phyloP scores from a whole-genome alignment of 2,329 filamentous ascomycete species.

The Hypoxylon sp. region DNA sequence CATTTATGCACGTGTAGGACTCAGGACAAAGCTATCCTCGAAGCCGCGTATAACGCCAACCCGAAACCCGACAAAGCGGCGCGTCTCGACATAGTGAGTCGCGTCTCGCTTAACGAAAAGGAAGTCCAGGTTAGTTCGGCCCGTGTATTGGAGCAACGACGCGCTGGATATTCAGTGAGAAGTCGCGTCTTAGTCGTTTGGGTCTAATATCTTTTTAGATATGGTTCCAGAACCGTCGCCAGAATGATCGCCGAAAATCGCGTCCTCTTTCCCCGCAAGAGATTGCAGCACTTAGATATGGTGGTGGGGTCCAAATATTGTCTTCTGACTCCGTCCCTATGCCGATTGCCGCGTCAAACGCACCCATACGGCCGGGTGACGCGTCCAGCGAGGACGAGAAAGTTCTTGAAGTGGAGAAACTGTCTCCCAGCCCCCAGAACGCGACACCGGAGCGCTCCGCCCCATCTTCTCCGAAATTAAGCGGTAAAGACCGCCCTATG shows the following conservation, averaged over 20 bases:
- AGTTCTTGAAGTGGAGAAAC: slow-evolving; percentile 39
- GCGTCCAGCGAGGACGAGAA: slow-evolving; percentile 40
- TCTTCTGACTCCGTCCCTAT: slow-evolving; percentile 61
- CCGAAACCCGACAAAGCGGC: slow-evolving; percentile 93
- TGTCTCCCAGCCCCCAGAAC: slow-evolving; percentile 43
- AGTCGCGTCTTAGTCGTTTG: slow-evolving; percentile 26
- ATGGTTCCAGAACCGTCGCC: slow-evolving; percentile 96
- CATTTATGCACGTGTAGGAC: slow-evolving; percentile 67
- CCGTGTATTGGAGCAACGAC: slow-evolving; percentile 24
- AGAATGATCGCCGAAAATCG: slow-evolving; percentile 92
- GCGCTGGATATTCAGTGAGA: background rate
- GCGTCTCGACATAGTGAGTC: slow-evolving; percentile 85
- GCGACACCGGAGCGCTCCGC: slow-evolving; percentile 43
- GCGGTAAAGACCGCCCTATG: slow-evolving; percentile 15
- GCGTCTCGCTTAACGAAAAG: slow-evolving; percentile 91
- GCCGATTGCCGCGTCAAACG: slow-evolving; percentile 41
- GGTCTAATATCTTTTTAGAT: slow-evolving; percentile 72
- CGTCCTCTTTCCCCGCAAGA: slow-evolving; percentile 86
- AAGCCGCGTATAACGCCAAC: slow-evolving; percentile 86
- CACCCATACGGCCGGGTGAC: slow-evolving; percentile 35
- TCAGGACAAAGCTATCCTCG: slow-evolving; percentile 90
- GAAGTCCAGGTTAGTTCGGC: slow-evolving; percentile 86
- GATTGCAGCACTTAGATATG: slow-evolving; percentile 73
- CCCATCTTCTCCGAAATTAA: slow-evolving; percentile 46
- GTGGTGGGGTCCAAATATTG: slow-evolving; percentile 66